phyloP scores from a whole-genome alignment of 2,329 filamentous ascomycete species.

The Colletotrichum cordylinicola region DNA sequence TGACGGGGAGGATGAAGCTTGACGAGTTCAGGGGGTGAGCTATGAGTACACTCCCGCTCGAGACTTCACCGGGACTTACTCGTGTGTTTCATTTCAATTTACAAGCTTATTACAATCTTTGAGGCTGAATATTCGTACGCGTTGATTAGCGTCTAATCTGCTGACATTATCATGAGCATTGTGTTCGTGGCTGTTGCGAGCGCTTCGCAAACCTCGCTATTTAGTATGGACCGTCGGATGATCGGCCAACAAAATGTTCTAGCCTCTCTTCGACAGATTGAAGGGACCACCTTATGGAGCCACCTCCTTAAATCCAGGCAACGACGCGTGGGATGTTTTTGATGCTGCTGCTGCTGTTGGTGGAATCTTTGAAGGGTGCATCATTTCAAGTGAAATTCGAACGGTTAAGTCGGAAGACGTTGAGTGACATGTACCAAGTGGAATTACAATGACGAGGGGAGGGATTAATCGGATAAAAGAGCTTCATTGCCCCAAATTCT shows the following conservation, averaged over 20 bases:
- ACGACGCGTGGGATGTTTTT: background rate
- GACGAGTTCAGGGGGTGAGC: slow-evolving; percentile 36
- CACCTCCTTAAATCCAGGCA: background rate
- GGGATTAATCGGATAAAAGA: fast-evolving
- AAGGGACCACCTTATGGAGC: background rate
- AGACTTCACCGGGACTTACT: fast-evolving
- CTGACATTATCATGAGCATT: fast-evolving
- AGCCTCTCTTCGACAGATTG: background rate
- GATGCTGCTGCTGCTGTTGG: background rate
- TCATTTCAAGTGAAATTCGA: background rate
- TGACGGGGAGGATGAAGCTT: slow-evolving; percentile 46
- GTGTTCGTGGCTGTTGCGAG: background rate
- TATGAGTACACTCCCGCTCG: background rate
- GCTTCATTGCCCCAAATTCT: background rate
- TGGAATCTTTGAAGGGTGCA: background rate
- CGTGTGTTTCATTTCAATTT: background rate
- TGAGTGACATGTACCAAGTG: background rate
- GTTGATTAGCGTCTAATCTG: fast-evolving
- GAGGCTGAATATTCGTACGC: fast-evolving
- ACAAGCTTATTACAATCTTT: background rate
- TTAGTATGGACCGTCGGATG: background rate
- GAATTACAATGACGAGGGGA: background rate
- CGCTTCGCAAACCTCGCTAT: background rate
- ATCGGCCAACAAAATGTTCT: background rate
- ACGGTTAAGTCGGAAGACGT: background rate